Evolutionary conservation across 108 stramenopile genomes (phyloP).

Genomic region (Mayamaea pseudoterrestris): DNA sequence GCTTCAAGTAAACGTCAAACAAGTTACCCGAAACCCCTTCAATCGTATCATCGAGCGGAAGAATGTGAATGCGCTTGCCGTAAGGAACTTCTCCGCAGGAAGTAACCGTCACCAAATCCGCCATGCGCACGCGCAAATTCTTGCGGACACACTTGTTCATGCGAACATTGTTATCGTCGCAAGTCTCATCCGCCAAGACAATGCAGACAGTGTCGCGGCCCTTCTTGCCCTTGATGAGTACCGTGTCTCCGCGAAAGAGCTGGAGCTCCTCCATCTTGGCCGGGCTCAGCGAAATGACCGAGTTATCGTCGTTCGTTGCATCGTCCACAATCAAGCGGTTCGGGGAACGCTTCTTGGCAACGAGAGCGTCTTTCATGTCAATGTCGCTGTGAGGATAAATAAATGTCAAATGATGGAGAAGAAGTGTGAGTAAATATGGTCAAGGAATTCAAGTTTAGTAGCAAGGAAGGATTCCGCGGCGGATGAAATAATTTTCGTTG

Average conservation of each 20-base stretch:
- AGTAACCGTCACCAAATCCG: constrained; percentile 93
- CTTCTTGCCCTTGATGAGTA: constrained; percentile 98
- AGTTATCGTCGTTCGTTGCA: constrained; percentile 99
- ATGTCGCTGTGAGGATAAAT: too few relatives aligned
- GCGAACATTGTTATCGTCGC: constrained; percentile 89
- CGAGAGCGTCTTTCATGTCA: constrained; percentile 81
- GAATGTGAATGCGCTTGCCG: constrained; percentile 96
- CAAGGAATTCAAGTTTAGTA: too few relatives aligned
- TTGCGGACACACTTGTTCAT: constrained; percentile 99
- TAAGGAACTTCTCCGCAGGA: constrained; percentile 96
- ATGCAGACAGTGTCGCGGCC: constrained; percentile 98
- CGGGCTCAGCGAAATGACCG: constrained; percentile 82
- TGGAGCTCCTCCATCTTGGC: constrained; percentile 98
- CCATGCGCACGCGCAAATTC: constrained; percentile 94
- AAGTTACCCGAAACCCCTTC: constrained; percentile 99
- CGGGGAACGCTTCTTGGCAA: constrained; percentile 93
- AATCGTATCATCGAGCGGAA: constrained; percentile 98
- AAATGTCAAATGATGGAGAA: too few relatives aligned
- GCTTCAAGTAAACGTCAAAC: constrained; percentile 99
- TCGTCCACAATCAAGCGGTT: constrained; percentile 99
- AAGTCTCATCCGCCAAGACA: constrained; percentile 93
- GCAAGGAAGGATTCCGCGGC: not conserved
- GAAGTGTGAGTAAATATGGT: constrained; percentile 11
- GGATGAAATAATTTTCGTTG: not conserved
- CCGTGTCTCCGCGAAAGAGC: constrained; percentile 98